Percentiles rank a stretch among this genome's conserved stretches.
These are phyloP conservation scores for Leptomonas pyrrhocoris DNA, from an alignment of 208 protist species.

Conservation along the genomic window DNA sequence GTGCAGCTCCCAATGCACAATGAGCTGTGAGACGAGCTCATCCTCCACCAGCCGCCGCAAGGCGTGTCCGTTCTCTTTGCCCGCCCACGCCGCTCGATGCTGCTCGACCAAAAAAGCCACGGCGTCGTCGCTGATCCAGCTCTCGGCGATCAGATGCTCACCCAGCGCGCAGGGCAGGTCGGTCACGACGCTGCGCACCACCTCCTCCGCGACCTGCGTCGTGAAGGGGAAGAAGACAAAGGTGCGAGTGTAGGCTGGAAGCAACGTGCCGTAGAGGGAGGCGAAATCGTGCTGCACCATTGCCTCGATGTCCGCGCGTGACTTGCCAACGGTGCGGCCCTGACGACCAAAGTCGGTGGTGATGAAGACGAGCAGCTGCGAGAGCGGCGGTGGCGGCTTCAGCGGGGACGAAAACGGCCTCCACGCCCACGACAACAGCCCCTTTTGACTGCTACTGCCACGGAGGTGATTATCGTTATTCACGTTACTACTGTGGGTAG, in stretches of 20 bases:
- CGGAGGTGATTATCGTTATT: not conserved
- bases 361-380: conserved; percentile 68
- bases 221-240: conserved; percentile 66
- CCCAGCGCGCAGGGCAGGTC: conserved; percentile 51
- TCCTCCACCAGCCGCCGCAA: conserved; percentile 63
- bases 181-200: conserved; percentile 52
- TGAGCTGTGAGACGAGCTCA: conserved; percentile 56
- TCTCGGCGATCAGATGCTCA: conserved; percentile 34
- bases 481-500: not conserved
- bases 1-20: conserved; percentile 46
- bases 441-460: not conserved
- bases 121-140: conserved; percentile 62
- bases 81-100: conserved; percentile 49
- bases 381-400: conserved; percentile 35
- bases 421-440: conserved; percentile 13
- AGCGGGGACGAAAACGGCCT: not conserved
- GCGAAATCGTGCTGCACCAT: conserved; percentile 72
- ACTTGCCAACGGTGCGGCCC: conserved; percentile 73
- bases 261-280: conserved; percentile 66
- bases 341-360: conserved; percentile 87
- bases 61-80: conserved; percentile 73
- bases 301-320: conserved; percentile 49
- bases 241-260: conserved; percentile 67
- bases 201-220: conserved; percentile 43
- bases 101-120: conserved; percentile 62